A percentile compares a stretch with the other conserved stretches of the same genome.
Conservation (phyloP, 768 basidiomycete species). For the Candolleomyces aberdarensis region DNA sequence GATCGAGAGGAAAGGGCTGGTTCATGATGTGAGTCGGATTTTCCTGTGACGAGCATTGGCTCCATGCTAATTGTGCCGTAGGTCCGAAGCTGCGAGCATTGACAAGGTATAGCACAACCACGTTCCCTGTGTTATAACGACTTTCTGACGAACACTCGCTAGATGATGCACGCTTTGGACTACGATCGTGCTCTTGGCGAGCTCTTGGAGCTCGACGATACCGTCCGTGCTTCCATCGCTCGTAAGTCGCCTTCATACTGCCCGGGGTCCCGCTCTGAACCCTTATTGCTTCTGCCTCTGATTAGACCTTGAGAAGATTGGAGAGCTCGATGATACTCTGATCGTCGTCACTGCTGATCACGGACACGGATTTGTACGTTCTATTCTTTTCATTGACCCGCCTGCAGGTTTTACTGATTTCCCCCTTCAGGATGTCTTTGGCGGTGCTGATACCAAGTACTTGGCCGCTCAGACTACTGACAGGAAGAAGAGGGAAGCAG, state of each 20-base stretch:
- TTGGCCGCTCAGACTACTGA: conserved; percentile 30
- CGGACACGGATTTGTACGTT: conserved; percentile 42
- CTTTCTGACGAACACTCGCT: neutral
- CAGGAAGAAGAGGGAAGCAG: conserved; percentile 29
- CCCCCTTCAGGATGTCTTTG: conserved; percentile 36
- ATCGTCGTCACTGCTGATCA: conserved; percentile 47
- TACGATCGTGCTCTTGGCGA: conserved; percentile 46
- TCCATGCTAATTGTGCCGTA: neutral
- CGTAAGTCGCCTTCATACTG: conserved; percentile 23
- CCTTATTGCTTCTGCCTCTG: neutral
- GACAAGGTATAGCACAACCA: conserved; percentile 31
- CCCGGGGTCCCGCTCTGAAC: neutral
- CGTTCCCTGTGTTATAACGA: neutral
- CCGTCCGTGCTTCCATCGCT: conserved; percentile 38
- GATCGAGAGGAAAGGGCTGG: conserved; percentile 37
- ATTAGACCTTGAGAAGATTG: conserved; percentile 39
- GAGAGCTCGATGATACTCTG: conserved; percentile 39
- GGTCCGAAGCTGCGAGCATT: conserved; percentile 43
- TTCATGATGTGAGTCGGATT: conserved; percentile 36
- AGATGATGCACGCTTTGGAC: conserved; percentile 48
- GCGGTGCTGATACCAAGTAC: conserved; percentile 39
- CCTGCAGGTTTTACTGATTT: neutral
- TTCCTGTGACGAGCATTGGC: neutral
- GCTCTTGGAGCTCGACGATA: conserved; percentile 42
- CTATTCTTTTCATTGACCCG: neutral